Base-by-base conservation (phyloP, 768 basidiomycete genomes). In the Podaxis rugospora region DNA sequence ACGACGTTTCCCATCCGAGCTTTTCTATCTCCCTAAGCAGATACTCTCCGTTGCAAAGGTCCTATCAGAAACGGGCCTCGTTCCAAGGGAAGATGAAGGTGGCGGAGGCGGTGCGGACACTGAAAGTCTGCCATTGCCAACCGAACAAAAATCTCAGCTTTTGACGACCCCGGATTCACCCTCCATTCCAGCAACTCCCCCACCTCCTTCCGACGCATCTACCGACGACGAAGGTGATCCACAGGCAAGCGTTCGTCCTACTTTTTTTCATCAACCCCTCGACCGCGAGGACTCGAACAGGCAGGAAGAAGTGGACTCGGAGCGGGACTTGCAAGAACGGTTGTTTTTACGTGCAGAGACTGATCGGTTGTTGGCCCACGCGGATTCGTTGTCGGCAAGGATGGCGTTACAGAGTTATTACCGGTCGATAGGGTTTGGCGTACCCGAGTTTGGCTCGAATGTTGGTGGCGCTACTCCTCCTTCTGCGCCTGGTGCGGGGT, bases 321-420 rank as follows among this genome's bases (percentile, higher is more conserved):
- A 80, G 62, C 76, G 76, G 36, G 80, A 82, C 9, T 75, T 81
- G n/a, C 84, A 84, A 57, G 83, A 85, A 68, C 77, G 85, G 51
- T 75, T 86, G 42, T 60, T 60, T 28, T 53, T 53, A 32, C 42
- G 51, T 13, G 32, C 59, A 7, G 59, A 60, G 28, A 60, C 59
- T 27, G 59, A 60, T 53, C 42, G 59, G 6, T 46, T 60, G n/a
- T 36, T 60, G n/a, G 78, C 80, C 2, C 84, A 83, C 64, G 80
- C 84, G 4, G 84, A 85, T 68, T 73, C 79, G 23, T 71, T 87
- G 42, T 83, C 85, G 27, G 80, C 83, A 32, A 80, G 82, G 63
- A 81, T 86, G 77, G 80, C 82, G 23, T 71, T 87, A 56, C 84
- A 85, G 70, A 83, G 81, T 62, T 88, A 79, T 66, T 88, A 88